These are phyloP conservation scores for Cyberlindnera samutprakarnensis DNA, from an alignment of 805 yeast species.

Conservation along the genomic window DNA sequence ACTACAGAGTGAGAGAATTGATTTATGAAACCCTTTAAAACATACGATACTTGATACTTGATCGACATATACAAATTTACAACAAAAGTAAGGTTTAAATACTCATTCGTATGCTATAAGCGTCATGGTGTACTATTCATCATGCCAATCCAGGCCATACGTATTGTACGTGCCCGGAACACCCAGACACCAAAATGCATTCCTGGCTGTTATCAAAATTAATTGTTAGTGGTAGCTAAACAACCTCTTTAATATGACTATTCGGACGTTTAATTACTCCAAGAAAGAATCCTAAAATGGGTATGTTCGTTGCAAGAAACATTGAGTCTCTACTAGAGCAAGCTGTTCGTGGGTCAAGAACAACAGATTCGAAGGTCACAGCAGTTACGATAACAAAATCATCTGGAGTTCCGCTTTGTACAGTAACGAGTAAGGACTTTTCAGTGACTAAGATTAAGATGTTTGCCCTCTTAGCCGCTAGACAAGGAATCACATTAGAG, in stretches of 20 bases:
- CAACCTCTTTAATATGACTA: no score
- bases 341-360: slow-evolving; percentile 9
- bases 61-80: no score
- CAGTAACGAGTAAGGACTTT: slow-evolving; percentile 1
- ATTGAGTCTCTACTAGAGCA: slow-evolving; percentile 14
- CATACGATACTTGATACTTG: not conserved
- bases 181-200: no score
- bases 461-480: slow-evolving; percentile 12
- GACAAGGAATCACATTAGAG: slow-evolving; percentile 6
- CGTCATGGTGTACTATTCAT: no score
- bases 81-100: not conserved
- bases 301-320: slow-evolving; percentile 15
- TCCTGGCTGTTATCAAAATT: no score
- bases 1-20: slow-evolving; percentile 53
- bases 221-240: no score
- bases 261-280: no score
- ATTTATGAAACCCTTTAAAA: slow-evolving; percentile 52
- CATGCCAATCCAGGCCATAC: no score
- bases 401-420: slow-evolving; percentile 13
- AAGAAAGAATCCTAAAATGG: slow-evolving; percentile 3
- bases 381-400: slow-evolving; percentile 12
- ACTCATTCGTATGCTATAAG: not conserved
- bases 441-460: slow-evolving; percentile 13
- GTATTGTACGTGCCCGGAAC: no score
- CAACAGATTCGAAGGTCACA: slow-evolving; percentile 10